Evolutionary conservation across 2,329 filamentous ascomycete genomes (phyloP).

Genomic region (Alternaria rosae): DNA sequence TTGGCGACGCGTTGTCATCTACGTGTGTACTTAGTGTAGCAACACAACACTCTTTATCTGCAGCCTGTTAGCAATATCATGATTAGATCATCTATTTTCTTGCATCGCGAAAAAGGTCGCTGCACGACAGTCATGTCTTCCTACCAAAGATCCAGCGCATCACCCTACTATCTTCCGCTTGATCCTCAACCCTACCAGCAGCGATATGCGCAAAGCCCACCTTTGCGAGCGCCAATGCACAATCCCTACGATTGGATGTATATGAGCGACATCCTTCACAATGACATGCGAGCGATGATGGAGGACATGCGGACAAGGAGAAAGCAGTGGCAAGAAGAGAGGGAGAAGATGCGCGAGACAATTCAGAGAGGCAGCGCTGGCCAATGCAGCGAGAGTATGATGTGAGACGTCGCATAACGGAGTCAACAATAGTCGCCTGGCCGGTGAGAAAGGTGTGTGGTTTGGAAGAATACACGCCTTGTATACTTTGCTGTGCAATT

Average conservation of each 20-base stretch:
- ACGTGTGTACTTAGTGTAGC: background rate
- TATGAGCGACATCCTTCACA: conserved; percentile 4
- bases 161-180: background rate
- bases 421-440: background rate
- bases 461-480: background rate
- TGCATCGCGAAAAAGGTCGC: background rate
- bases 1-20: background rate
- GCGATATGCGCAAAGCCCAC: background rate
- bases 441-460: background rate
- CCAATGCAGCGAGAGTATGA: background rate
- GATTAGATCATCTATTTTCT: background rate
- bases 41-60: background rate
- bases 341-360: conserved; percentile 1
- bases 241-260: conserved; percentile 4
- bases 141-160: background rate
- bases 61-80: background rate
- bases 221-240: background rate
- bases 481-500: background rate
- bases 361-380: background rate
- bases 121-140: background rate
- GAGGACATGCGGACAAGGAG: conserved; percentile 13
- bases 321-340: conserved; percentile 9
- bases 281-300: conserved; percentile 8
- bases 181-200: background rate
- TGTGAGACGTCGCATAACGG: background rate